These are phyloP conservation scores for Saccharomycopsis fermentans DNA, from an alignment of 805 yeast genomes.

Conservation along the genomic window DNA sequence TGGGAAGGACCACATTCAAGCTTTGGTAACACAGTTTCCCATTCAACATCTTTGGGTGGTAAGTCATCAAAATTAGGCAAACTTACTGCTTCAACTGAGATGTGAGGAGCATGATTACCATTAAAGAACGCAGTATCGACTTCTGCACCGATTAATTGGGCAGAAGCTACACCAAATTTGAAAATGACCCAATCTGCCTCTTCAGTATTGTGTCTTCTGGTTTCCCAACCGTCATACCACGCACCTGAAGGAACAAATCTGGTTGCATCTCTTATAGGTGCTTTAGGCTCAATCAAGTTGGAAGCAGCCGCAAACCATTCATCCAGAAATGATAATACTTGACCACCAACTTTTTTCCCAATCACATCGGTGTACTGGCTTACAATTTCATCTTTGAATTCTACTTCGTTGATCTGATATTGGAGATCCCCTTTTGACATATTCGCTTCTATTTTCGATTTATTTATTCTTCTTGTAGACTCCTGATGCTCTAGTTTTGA, in stretches of 20 bases:
- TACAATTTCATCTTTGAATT: slow-evolving; percentile 38
- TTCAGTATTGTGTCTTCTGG: slow-evolving; percentile 81
- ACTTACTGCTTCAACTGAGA: slow-evolving; percentile 64
- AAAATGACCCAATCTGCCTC: slow-evolving; percentile 84
- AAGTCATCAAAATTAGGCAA: slow-evolving; percentile 25
- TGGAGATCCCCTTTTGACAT: background rate
- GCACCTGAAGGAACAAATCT: slow-evolving; percentile 80
- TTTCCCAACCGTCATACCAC: slow-evolving; percentile 99
- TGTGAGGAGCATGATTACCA: slow-evolving; percentile 91
- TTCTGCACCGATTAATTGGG: slow-evolving; percentile 72
- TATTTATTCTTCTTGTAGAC: background rate
- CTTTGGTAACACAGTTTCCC: slow-evolving; percentile 66
- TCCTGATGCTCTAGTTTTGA: background rate
- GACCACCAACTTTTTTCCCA: slow-evolving; percentile 77
- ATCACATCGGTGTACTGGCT: slow-evolving; percentile 60
- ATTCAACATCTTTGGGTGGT: slow-evolving; percentile 27
- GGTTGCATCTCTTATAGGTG: slow-evolving; percentile 75
- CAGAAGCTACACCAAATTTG: slow-evolving; percentile 75
- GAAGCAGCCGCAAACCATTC: slow-evolving; percentile 95
- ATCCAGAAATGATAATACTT: slow-evolving; percentile 59
- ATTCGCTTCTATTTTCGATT: background rate
- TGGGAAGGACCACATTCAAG: slow-evolving; percentile 84
- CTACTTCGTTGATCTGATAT: slow-evolving; percentile 23
- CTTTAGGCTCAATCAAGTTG: slow-evolving; percentile 70
- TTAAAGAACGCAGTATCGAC: slow-evolving; percentile 89